phyloP scores from a whole-genome alignment of 2,329 filamentous ascomycete genomes.

The Clonostachys rhizophaga region DNA sequence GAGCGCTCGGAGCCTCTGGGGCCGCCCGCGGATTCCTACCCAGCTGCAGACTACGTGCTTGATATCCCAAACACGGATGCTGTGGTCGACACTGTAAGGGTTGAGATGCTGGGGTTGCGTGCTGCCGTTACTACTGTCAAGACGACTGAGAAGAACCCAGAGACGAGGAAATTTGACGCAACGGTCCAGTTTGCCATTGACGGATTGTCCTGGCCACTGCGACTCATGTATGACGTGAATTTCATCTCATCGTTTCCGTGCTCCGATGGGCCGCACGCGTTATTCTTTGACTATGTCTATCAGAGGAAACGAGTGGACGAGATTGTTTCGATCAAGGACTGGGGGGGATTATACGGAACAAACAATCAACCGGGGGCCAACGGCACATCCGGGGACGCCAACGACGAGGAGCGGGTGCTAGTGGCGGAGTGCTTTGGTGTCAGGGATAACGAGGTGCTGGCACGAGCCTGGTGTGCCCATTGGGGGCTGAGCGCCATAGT shows the following conservation, averaged over 20 bases:
- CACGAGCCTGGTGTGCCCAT: constrained; percentile 71
- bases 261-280: constrained; percentile 57
- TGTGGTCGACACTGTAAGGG: constrained; percentile 54
- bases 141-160: constrained; percentile 3
- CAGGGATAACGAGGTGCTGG: constrained; percentile 71
- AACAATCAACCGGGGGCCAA: not conserved
- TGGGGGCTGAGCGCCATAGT: constrained; percentile 70
- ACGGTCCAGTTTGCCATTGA: constrained; percentile 60
- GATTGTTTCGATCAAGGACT: constrained; percentile 61
- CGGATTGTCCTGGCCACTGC: constrained; percentile 58
- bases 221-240: constrained; percentile 59
- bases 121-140: constrained; percentile 10
- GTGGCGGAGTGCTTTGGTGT: constrained; percentile 71
- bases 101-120: constrained; percentile 62
- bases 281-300: constrained; percentile 69
- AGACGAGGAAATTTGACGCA: constrained; percentile 52
- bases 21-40: constrained; percentile 55
- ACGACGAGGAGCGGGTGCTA: constrained; percentile 61
- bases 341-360: constrained; percentile 44
- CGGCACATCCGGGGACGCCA: constrained; percentile 19
- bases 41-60: constrained; percentile 63
- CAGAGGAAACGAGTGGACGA: constrained; percentile 56
- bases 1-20: constrained; percentile 67
- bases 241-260: constrained; percentile 65
- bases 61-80: constrained; percentile 51